Conservation (phyloP, 345 rosid genomes). For the Arabidopsis arenosa region DNA sequence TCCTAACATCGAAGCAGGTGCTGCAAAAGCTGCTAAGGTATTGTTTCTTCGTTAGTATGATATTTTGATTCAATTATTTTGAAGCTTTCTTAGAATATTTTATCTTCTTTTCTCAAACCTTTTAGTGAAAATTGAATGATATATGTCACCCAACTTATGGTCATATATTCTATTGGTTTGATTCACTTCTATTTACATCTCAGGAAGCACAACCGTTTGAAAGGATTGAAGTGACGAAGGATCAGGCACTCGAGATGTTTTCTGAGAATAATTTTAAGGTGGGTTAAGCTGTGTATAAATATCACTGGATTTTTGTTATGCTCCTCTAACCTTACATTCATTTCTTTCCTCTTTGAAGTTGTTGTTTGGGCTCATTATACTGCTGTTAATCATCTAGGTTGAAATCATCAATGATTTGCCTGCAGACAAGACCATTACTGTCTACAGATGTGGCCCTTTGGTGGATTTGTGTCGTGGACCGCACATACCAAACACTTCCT, state of each 20-base stretch:
- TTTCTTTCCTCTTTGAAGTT: constrained; percentile 15
- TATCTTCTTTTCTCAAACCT: neutral
- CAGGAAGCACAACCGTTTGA: constrained; percentile 96
- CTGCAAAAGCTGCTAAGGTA: constrained; percentile 79
- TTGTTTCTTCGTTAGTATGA: constrained; percentile 24
- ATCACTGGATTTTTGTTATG: constrained; percentile 8
- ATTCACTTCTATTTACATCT: constrained; percentile 20
- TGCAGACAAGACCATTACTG: constrained; percentile 88
- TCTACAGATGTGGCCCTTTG: constrained; percentile 96
- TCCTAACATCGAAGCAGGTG: constrained; percentile 73
- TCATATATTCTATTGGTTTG: neutral
- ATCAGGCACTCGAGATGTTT: constrained; percentile 85
- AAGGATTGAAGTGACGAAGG: constrained; percentile 93
- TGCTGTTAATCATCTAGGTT: constrained; percentile 57
- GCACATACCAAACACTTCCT: constrained; percentile 97
- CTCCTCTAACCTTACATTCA: constrained; percentile 7
- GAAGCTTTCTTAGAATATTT: constrained; percentile 21
- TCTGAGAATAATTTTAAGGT: constrained; percentile 94
- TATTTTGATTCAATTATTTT: neutral
- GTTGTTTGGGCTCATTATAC: constrained; percentile 27
- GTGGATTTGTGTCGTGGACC: constrained; percentile 99
- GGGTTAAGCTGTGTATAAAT: constrained; percentile 32
- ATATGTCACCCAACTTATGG: neutral
- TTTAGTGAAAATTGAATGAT: neutral
- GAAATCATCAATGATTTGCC: constrained; percentile 92